Conservation (phyloP, 495 filamentous ascomycete species). For the Tuber borchii region DNA sequence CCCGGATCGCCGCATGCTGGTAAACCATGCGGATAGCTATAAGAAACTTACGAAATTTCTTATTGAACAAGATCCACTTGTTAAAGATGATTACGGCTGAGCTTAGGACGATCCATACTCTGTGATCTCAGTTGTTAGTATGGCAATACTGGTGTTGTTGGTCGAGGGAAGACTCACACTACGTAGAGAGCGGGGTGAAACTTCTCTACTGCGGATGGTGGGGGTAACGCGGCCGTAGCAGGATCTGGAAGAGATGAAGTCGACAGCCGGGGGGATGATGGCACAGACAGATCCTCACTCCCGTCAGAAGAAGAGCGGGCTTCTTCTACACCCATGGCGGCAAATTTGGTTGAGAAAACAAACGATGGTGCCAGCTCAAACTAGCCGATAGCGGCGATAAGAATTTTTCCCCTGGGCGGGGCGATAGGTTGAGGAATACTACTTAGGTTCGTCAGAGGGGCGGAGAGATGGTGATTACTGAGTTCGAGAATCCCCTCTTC, state of each 20-base stretch:
- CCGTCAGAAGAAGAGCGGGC: slow-evolving; percentile 24
- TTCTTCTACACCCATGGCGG: not conserved
- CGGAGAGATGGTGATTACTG: not conserved
- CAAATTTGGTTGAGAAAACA: not conserved
- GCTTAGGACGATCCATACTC: slow-evolving; percentile 83
- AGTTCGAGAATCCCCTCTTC: not conserved
- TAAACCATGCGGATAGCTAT: not conserved
- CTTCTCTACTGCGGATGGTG: not conserved
- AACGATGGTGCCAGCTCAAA: not conserved
- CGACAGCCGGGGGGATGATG: slow-evolving; percentile 38
- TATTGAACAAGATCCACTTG: slow-evolving; percentile 87
- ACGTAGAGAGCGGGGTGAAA: slow-evolving; percentile 88
- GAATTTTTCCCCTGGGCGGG: not conserved
- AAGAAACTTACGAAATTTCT: slow-evolving; percentile 67
- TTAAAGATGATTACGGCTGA: slow-evolving; percentile 96
- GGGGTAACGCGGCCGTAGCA: slow-evolving; percentile 18
- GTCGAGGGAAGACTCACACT: slow-evolving; percentile 53
- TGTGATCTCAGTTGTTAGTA: slow-evolving; percentile 43
- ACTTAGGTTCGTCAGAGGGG: not conserved
- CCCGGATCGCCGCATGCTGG: not conserved
- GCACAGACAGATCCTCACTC: slow-evolving; percentile 40
- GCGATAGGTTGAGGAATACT: not conserved
- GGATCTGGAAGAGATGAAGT: slow-evolving; percentile 29
- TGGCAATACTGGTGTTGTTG: not conserved
- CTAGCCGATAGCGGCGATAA: not conserved